Evolutionary conservation across 2,329 filamentous ascomycete genomes (phyloP).

Genomic region (Dendrostoma leiphaemia): DNA sequence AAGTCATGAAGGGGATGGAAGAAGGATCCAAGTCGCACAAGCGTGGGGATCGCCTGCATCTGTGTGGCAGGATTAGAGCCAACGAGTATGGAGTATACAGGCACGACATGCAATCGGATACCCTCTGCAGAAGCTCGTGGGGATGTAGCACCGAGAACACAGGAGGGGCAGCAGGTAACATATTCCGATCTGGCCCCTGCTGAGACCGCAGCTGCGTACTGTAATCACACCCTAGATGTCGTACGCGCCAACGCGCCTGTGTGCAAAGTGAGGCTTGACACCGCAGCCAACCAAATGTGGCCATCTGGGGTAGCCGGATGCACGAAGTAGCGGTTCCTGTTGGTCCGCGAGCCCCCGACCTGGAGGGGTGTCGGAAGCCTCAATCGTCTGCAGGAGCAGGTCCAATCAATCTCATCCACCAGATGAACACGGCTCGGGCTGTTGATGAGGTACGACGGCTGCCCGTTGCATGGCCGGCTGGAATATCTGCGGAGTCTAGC

Average conservation of each 20-base stretch:
- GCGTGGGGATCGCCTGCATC: not conserved
- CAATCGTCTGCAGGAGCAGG: not conserved
- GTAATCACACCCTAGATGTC: constrained; percentile 7
- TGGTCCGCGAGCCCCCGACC: constrained; percentile 7
- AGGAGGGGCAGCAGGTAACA: not conserved
- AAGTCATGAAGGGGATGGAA: not conserved
- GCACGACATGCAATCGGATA: too few relatives aligned
- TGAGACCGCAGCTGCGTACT: constrained; percentile 14
- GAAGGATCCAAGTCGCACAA: constrained; percentile 1
- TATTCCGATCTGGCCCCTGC: constrained; percentile 13
- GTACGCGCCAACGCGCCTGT: constrained; percentile 1
- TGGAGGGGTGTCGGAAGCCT: constrained; percentile 11
- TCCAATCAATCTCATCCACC: constrained; percentile 6
- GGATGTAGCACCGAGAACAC: not conserved
- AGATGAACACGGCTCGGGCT: not conserved
- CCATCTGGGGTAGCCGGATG: constrained; percentile 1
- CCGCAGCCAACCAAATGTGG: constrained; percentile 14
- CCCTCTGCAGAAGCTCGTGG: not conserved
- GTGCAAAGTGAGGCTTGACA: constrained; percentile 15
- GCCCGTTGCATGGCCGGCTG: constrained; percentile 1
- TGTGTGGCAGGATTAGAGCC: not conserved
- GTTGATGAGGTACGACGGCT: not conserved
- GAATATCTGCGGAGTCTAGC: not conserved
- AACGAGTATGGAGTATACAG: not conserved
- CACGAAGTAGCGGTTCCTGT: constrained; percentile 12